Evolutionary conservation across 2,329 filamentous ascomycete species (phyloP).

Genomic region (Nemania sp.): DNA sequence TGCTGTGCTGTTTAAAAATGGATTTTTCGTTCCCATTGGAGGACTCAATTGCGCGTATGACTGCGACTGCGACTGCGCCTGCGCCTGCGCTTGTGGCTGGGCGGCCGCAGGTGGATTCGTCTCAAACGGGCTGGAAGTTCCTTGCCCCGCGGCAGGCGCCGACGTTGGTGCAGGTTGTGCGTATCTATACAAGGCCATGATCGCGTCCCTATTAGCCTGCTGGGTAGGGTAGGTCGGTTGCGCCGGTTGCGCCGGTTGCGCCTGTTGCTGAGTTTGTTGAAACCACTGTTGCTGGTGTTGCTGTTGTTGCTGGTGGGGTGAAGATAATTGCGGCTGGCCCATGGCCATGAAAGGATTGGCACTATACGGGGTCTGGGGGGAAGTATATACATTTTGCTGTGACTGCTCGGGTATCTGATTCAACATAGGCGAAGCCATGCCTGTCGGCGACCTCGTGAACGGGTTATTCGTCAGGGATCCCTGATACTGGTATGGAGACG

Average conservation of each 20-base stretch:
- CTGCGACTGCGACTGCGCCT: slow-evolving; percentile 35
- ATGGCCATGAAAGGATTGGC: slow-evolving; percentile 43
- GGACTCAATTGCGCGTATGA: slow-evolving; percentile 35
- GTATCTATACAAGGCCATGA: slow-evolving; percentile 74
- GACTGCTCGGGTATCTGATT: slow-evolving; percentile 43
- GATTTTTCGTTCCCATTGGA: slow-evolving; percentile 56
- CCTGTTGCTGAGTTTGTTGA: slow-evolving; percentile 21
- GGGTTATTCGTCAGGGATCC: slow-evolving; percentile 37
- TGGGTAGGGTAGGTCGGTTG: slow-evolving; percentile 48
- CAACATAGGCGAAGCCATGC: slow-evolving; percentile 37
- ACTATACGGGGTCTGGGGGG: slow-evolving; percentile 34
- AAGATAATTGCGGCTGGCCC: slow-evolving; percentile 36
- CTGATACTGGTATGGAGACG: slow-evolving; percentile 34
- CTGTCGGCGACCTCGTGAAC: slow-evolving; percentile 39
- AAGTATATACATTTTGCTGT: slow-evolving; percentile 42
- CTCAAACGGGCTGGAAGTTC: slow-evolving; percentile 28
- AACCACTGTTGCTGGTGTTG: slow-evolving; percentile 26
- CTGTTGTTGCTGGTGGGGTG: slow-evolving; percentile 30
- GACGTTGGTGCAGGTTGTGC: slow-evolving; percentile 51
- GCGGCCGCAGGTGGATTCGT: slow-evolving; percentile 29
- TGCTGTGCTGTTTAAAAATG: slow-evolving; percentile 51
- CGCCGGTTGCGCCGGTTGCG: slow-evolving; percentile 29
- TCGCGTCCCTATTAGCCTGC: slow-evolving; percentile 70
- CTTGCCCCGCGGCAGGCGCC: slow-evolving; percentile 38
- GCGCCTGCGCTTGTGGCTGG: slow-evolving; percentile 36